A percentile compares a stretch with the other conserved stretches of the same genome.
These are phyloP conservation scores for Euphorbia neoarborescens DNA, from an alignment of 441 rosid species.

Conservation along the genomic window DNA sequence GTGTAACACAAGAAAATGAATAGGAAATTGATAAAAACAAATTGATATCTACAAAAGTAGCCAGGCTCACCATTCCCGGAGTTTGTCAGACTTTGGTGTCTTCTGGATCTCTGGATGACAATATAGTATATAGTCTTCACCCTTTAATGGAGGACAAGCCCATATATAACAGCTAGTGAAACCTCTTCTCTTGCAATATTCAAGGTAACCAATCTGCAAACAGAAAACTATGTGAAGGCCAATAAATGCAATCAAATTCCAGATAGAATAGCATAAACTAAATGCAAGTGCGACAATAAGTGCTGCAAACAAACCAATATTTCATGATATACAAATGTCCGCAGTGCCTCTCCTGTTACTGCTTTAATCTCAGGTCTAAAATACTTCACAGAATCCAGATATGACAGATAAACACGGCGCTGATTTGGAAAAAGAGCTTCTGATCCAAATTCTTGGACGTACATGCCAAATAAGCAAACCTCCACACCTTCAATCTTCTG, in stretches of 20 bases:
- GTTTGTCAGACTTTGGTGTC: slow-evolving; percentile 97
- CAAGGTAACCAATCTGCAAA: slow-evolving; percentile 91
- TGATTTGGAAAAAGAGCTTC: slow-evolving; percentile 82
- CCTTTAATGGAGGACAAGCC: slow-evolving; percentile 99
- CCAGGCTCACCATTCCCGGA: slow-evolving; percentile 79
- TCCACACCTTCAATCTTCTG: slow-evolving; percentile 99
- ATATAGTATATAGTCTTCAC: slow-evolving; percentile 95
- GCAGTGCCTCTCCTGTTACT: slow-evolving; percentile 92
- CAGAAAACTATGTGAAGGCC: slow-evolving; percentile 8
- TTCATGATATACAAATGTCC: slow-evolving; percentile 96
- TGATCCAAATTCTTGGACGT: slow-evolving; percentile 97
- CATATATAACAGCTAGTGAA: slow-evolving; percentile 99
- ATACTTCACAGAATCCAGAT: slow-evolving; percentile 94
- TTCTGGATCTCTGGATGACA: slow-evolving; percentile 99
- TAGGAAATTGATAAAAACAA: not conserved
- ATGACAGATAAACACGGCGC: slow-evolving; percentile 91
- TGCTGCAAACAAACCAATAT: slow-evolving; percentile 58
- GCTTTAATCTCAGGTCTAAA: slow-evolving; percentile 94
- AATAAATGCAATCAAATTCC: slow-evolving; percentile 12
- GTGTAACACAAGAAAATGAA: slow-evolving; percentile 6
- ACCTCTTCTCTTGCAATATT: slow-evolving; percentile 96
- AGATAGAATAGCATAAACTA: not conserved
- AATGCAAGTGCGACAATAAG: slow-evolving; percentile 13
- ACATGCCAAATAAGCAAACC: slow-evolving; percentile 98
- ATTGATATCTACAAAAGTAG: not conserved